A percentile compares a stretch with the other conserved stretches of the same genome.
phyloP scores from a whole-genome alignment of 306 rosid genomes.

The Fagus sylvatica region DNA sequence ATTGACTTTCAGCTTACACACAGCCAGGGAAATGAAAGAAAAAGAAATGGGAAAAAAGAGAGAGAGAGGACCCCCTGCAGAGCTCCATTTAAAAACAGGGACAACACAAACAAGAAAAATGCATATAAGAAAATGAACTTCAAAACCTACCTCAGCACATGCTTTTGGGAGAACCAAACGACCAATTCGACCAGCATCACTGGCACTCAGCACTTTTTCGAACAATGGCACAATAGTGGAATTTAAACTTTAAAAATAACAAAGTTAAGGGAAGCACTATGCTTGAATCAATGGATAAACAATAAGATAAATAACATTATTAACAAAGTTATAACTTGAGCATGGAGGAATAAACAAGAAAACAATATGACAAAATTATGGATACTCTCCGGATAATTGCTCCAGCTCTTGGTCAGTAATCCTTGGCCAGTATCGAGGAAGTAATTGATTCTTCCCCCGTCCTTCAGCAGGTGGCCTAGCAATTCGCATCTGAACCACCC shows the following conservation, averaged over 20 bases:
- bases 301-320: neutral
- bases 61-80: neutral
- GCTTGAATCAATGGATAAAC: conserved; percentile 2
- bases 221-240: conserved; percentile 89
- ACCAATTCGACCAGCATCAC: conserved; percentile 99
- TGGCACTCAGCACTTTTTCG: conserved; percentile 96
- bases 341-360: conserved; percentile 13
- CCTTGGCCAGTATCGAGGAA: conserved; percentile 99
- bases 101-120: conserved; percentile 5
- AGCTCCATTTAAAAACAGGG: neutral
- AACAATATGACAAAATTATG: conserved; percentile 23
- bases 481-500: conserved; percentile 48
- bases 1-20: conserved; percentile 27
- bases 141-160: conserved; percentile 85
- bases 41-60: conserved; percentile 3
- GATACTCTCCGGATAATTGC: conserved; percentile 96
- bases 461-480: conserved; percentile 97
- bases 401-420: conserved; percentile 92
- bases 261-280: conserved; percentile 52
- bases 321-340: neutral
- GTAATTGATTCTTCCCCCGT: conserved; percentile 87
- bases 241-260: conserved; percentile 65
- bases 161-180: conserved; percentile 99
- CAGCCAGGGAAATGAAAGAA: conserved; percentile 10
- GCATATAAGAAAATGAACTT: conserved; percentile 10